These are phyloP conservation scores for Dendrobium catenatum DNA, from an alignment of 106 monocot genomes.

Conservation along the genomic window DNA sequence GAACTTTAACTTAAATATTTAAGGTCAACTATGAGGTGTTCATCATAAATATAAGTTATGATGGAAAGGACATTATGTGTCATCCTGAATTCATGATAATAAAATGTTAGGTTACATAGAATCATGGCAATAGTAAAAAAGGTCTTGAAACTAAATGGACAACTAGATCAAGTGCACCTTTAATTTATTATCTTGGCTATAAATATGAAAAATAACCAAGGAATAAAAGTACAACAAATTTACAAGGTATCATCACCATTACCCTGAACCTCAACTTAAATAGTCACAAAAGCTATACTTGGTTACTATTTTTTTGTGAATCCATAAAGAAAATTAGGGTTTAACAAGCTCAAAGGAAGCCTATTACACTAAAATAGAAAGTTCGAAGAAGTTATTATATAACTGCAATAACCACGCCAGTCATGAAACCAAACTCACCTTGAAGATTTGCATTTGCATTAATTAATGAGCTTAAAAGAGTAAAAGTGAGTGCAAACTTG, in stretches of 20 bases:
- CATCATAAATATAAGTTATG: background rate
- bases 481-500: no score
- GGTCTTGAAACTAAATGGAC: background rate
- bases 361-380: background rate
- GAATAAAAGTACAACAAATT: background rate
- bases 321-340: background rate
- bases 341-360: background rate
- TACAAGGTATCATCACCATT: background rate
- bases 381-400: background rate
- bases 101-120: background rate
- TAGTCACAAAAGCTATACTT: background rate
- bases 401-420: background rate
- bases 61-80: background rate
- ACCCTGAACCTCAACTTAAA: background rate
- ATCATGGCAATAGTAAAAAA: background rate
- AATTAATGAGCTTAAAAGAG: no score
- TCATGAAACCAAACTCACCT: conserved; percentile 29
- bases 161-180: background rate
- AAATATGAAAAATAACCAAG: background rate
- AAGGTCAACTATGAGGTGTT: background rate
- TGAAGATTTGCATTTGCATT: no score
- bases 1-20: background rate
- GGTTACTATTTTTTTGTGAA: background rate
- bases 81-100: background rate
- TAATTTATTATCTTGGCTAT: background rate